These are phyloP conservation scores for Yamadazyma paraphyllophila DNA, from an alignment of 805 yeast genomes.

Conservation along the genomic window DNA sequence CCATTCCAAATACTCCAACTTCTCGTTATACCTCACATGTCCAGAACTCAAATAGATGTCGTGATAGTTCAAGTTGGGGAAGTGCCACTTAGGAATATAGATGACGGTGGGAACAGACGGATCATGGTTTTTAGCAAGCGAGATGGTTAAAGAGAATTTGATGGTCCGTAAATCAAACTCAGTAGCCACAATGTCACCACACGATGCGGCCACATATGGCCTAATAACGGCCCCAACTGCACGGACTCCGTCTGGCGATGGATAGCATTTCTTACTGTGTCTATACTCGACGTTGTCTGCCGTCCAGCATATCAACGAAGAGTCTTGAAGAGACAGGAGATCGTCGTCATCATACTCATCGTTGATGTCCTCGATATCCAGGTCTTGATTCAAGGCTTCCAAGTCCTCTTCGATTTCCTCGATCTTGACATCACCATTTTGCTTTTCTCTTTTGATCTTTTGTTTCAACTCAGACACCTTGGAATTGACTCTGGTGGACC, in stretches of 20 bases:
- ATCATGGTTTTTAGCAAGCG: conserved; percentile 5
- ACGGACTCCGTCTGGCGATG: conserved; percentile 62
- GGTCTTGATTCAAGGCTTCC: conserved; percentile 4
- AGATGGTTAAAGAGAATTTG: conserved; percentile 48
- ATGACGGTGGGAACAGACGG: conserved; percentile 51
- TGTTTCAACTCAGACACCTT: conserved; percentile 11
- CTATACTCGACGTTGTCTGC: conserved; percentile 22
- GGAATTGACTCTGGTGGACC: conserved; percentile 9
- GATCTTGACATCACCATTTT: neutral
- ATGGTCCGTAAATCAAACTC: conserved; percentile 56
- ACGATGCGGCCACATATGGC: conserved; percentile 67
- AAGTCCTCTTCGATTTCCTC: conserved; percentile 8
- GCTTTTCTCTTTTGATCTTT: conserved; percentile 6
- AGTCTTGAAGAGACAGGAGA: conserved; percentile 18
- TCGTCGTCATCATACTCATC: conserved; percentile 15
- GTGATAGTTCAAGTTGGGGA: conserved; percentile 44
- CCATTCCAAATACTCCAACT: conserved; percentile 67
- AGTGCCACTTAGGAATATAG: conserved; percentile 73
- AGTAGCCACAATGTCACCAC: conserved; percentile 55
- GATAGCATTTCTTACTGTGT: conserved; percentile 34
- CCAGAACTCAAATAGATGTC: conserved; percentile 59
- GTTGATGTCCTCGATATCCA: conserved; percentile 3
- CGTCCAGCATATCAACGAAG: conserved; percentile 23
- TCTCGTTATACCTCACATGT: conserved; percentile 47
- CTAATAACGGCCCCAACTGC: conserved; percentile 74